Percentiles rank a stretch among this genome's conserved stretches.
phyloP scores from a whole-genome alignment of 306 rosid species.

The Castanea sativa region DNA sequence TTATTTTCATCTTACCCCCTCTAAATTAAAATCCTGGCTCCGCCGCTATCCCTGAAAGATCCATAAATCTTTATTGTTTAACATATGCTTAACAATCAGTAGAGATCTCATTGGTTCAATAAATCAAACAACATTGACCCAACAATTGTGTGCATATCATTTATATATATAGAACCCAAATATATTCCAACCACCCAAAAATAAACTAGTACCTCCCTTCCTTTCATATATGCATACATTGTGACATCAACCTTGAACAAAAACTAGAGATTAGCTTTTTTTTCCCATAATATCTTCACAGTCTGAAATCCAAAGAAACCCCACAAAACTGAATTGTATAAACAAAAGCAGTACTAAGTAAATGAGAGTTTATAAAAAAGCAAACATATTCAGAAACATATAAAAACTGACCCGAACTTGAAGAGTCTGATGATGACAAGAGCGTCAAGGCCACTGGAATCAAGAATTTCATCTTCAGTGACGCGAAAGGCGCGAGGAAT shows the following conservation, averaged over 20 bases:
- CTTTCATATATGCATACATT: too few species aligned
- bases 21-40: too few species aligned
- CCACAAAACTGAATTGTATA: too few species aligned
- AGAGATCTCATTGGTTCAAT: not conserved
- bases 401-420: slow-evolving; percentile 61
- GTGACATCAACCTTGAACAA: too few species aligned
- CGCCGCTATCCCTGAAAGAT: not conserved
- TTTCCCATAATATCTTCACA: too few species aligned
- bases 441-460: slow-evolving; percentile 71
- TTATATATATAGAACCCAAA: not conserved
- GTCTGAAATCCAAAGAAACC: too few species aligned
- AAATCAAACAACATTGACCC: not conserved
- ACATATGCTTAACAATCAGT: not conserved
- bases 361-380: not conserved
- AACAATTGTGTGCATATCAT: not conserved
- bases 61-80: not conserved
- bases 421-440: slow-evolving; percentile 74
- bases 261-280: too few species aligned
- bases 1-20: too few species aligned
- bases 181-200: not conserved
- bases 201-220: not conserved
- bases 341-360: not conserved
- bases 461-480: slow-evolving; percentile 60
- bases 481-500: slow-evolving; percentile 51
- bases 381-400: not conserved